phyloP scores from a whole-genome alignment of 202 grass and related monocot genomes.

The Setaria italica region DNA sequence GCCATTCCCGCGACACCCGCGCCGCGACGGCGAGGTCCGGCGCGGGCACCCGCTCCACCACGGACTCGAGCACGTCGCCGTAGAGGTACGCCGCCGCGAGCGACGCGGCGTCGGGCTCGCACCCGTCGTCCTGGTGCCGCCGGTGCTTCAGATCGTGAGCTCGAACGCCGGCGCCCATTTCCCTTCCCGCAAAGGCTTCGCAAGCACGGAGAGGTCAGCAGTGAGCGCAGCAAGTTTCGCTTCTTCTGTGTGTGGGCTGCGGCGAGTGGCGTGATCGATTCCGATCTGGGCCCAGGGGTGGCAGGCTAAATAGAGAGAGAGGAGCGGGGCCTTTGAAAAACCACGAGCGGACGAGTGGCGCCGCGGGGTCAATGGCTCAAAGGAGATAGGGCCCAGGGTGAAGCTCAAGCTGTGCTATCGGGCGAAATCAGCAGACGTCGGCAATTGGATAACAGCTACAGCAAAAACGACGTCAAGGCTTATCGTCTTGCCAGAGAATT shows the following conservation, averaged over 20 bases:
- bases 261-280: neutral
- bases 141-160: slow-evolving; percentile 27
- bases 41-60: slow-evolving; percentile 60
- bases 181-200: neutral
- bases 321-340: neutral
- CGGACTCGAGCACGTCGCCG: slow-evolving; percentile 73
- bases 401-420: neutral
- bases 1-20: slow-evolving; percentile 69
- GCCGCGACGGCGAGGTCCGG: slow-evolving; percentile 71
- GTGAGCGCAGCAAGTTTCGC: neutral
- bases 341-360: neutral
- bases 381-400: neutral
- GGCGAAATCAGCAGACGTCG: neutral
- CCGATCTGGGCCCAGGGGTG: neutral
- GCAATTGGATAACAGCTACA: neutral
- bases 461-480: slow-evolving; percentile 30
- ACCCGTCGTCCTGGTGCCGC: slow-evolving; percentile 11
- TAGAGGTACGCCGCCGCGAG: slow-evolving; percentile 51
- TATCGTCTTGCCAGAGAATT: neutral
- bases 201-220: neutral
- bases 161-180: slow-evolving; percentile 32
- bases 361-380: neutral
- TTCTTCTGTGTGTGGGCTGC: neutral
- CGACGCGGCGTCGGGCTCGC: slow-evolving; percentile 27
- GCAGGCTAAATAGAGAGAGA: slow-evolving; percentile 15